Percentiles rank a stretch among this genome's conserved stretches.
Evolutionary conservation across 495 filamentous ascomycete genomes (phyloP).

Genomic region (Rhypophila decipiens): DNA sequence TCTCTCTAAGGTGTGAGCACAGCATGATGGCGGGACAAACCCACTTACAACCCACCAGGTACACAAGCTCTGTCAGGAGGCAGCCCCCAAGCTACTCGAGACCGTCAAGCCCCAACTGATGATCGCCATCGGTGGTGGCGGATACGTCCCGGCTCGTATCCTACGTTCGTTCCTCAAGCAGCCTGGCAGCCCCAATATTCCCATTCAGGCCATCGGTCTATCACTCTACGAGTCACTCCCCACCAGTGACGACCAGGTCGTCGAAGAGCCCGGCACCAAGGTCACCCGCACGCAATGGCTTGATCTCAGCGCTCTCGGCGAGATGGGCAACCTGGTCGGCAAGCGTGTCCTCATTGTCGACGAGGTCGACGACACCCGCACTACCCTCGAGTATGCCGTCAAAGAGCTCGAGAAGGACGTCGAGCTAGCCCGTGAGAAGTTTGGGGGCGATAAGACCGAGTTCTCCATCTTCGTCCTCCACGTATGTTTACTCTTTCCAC

Average conservation of each 20-base stretch:
- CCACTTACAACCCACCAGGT: slow-evolving; percentile 51
- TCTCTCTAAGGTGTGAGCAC: neutral
- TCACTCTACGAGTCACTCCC: slow-evolving; percentile 89
- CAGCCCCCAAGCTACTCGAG: slow-evolving; percentile 72
- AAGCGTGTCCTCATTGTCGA: slow-evolving; percentile 98
- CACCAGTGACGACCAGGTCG: slow-evolving; percentile 41
- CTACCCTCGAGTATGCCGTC: slow-evolving; percentile 94
- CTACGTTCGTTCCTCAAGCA: slow-evolving; percentile 96
- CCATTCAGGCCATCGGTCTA: slow-evolving; percentile 97
- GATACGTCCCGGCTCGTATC: slow-evolving; percentile 95
- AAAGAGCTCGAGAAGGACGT: slow-evolving; percentile 95
- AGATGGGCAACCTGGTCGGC: slow-evolving; percentile 88
- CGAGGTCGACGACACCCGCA: slow-evolving; percentile 97
- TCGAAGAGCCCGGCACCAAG: slow-evolving; percentile 77
- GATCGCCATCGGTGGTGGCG: slow-evolving; percentile 96
- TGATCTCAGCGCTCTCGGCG: slow-evolving; percentile 74
- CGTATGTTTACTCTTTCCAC: slow-evolving; percentile 61
- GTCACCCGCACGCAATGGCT: slow-evolving; percentile 98
- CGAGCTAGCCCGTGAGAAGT: slow-evolving; percentile 64
- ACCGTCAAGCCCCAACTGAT: slow-evolving; percentile 89
- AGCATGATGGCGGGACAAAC: neutral
- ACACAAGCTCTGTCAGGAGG: slow-evolving; percentile 89
- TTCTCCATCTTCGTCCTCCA: slow-evolving; percentile 95
- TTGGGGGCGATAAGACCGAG: slow-evolving; percentile 68
- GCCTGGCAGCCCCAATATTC: slow-evolving; percentile 84